phyloP scores from a whole-genome alignment of 2,329 filamentous ascomycete genomes.

The Elsinoe necatrix region DNA sequence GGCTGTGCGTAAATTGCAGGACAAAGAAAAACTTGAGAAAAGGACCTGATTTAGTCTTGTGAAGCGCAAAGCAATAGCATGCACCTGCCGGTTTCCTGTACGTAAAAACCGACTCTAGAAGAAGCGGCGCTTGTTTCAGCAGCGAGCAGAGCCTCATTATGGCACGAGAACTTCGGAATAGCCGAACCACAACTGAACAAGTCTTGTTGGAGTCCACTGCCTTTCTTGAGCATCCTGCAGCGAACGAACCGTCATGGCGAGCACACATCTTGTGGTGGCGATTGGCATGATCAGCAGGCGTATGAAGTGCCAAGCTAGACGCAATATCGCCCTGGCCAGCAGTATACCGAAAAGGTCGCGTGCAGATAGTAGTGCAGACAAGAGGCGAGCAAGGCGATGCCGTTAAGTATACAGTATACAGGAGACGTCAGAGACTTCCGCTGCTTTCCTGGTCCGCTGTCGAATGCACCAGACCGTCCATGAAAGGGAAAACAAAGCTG shows the following conservation, averaged over 20 bases:
- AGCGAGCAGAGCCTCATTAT: not conserved
- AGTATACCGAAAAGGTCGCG: not conserved
- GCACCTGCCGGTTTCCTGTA: not conserved
- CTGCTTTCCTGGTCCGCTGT: too few species aligned
- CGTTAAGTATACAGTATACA: not conserved
- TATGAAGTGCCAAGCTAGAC: conserved; percentile 29
- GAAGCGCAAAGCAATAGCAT: not conserved
- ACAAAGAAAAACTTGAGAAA: not conserved
- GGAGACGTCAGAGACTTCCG: too few species aligned
- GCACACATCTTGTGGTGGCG: not conserved
- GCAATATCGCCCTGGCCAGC: conserved; percentile 28
- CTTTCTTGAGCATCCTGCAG: not conserved
- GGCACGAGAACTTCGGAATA: not conserved
- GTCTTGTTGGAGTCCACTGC: not conserved
- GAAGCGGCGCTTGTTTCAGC: not conserved
- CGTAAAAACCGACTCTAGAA: not conserved
- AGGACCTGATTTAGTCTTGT: not conserved
- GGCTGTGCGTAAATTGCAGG: not conserved
- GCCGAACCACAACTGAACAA: not conserved
- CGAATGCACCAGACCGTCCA: too few species aligned
- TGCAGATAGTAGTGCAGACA: not conserved
- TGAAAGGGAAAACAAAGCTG: too few species aligned
- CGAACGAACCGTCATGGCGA: not conserved
- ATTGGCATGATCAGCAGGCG: not conserved
- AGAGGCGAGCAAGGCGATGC: not conserved